Evolutionary conservation across 768 basidiomycete genomes (phyloP).

Genomic region (Porphyrellus cyaneotinctus): DNA sequence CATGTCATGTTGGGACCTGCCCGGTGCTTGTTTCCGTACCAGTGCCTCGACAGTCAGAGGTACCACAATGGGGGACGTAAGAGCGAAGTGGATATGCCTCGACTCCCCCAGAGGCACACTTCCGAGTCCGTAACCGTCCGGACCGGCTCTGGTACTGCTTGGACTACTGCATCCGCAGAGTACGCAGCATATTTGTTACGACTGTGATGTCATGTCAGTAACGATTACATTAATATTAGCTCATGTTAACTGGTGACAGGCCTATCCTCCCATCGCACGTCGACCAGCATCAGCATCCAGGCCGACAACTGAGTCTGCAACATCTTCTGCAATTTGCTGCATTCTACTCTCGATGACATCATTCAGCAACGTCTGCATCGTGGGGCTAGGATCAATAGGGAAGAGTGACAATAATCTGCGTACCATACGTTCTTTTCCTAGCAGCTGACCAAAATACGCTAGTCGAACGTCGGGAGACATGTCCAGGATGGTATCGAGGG

Average conservation of each 20-base stretch:
- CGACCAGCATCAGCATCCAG: constrained; percentile 13
- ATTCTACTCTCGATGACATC: constrained; percentile 33
- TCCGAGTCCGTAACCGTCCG: constrained; percentile 1
- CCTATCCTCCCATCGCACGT: constrained; percentile 2
- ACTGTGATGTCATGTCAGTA: constrained; percentile 29
- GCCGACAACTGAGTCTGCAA: constrained; percentile 9
- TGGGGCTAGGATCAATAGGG: constrained; percentile 5
- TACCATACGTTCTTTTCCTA: constrained; percentile 54
- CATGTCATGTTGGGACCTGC: constrained; percentile 9
- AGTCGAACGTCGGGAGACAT: constrained; percentile 45
- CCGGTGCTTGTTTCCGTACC: constrained; percentile 4
- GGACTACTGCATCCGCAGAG: constrained; percentile 19
- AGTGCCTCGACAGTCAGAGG: constrained; percentile 9
- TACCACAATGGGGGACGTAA: constrained; percentile 4
- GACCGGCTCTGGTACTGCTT: constrained; percentile 18
- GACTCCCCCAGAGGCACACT: constrained; percentile 4
- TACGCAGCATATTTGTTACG: constrained; percentile 19
- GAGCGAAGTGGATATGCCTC: constrained; percentile 7
- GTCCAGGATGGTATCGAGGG: constrained; percentile 53
- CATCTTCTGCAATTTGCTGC: constrained; percentile 25
- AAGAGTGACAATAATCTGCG: constrained; percentile 22
- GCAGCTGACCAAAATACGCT: constrained; percentile 39
- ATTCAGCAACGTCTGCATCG: constrained; percentile 34
- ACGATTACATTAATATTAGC: constrained; percentile 27
- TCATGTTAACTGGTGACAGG: constrained; percentile 6